These are phyloP conservation scores for Plectosphaerella plurivora DNA, from an alignment of 2,329 filamentous ascomycete genomes.

Conservation along the genomic window DNA sequence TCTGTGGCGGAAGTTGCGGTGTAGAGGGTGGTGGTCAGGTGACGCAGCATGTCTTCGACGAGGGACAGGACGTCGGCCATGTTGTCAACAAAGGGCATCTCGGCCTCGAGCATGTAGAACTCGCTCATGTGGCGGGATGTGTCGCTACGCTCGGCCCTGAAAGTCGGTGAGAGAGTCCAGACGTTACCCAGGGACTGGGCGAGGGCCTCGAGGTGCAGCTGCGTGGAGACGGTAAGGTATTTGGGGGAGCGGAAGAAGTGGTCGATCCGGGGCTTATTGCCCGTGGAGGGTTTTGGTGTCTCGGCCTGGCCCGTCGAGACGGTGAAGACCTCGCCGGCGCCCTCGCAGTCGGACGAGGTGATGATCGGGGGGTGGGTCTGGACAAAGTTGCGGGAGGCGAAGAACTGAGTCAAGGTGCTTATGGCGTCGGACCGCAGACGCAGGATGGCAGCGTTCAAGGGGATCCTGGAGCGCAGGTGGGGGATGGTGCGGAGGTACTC, in stretches of 20 bases:
- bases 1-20: slow-evolving; percentile 39
- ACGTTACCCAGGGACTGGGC: slow-evolving; percentile 85
- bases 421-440: slow-evolving; percentile 80
- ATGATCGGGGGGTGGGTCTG: slow-evolving; percentile 92
- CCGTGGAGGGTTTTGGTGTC: slow-evolving; percentile 13
- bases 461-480: slow-evolving; percentile 78
- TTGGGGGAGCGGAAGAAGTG: slow-evolving; percentile 83
- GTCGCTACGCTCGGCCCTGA: slow-evolving; percentile 89
- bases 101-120: slow-evolving; percentile 97
- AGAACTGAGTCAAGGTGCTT: slow-evolving; percentile 69
- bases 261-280: slow-evolving; percentile 18
- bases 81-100: slow-evolving; percentile 72
- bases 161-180: slow-evolving; percentile 91
- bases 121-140: slow-evolving; percentile 92
- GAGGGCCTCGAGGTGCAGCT: slow-evolving; percentile 90
- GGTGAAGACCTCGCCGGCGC: slow-evolving; percentile 88
- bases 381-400: slow-evolving; percentile 64
- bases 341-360: slow-evolving; percentile 95
- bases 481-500: slow-evolving; percentile 87
- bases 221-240: slow-evolving; percentile 91
- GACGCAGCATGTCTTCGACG: slow-evolving; percentile 73
- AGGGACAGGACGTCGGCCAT: slow-evolving; percentile 70
- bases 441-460: slow-evolving; percentile 74
- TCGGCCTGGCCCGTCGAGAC: slow-evolving; percentile 42
- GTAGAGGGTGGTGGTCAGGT: slow-evolving; percentile 35